Evolutionary conservation across 2,329 filamentous ascomycete species (phyloP).

Genomic region (Ophiostoma novo-ulmi): DNA sequence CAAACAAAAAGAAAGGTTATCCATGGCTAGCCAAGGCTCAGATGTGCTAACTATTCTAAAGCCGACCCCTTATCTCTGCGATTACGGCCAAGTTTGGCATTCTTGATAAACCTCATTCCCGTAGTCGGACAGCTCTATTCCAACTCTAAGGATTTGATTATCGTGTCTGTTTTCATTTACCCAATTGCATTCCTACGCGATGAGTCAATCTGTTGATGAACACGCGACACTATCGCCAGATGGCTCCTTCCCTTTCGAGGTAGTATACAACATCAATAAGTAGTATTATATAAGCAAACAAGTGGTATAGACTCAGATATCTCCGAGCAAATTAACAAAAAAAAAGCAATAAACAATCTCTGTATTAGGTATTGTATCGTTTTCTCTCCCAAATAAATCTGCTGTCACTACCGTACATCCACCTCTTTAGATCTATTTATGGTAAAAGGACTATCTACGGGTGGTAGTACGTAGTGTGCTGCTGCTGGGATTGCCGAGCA

Average conservation of each 20-base stretch:
- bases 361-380: neutral
- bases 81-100: neutral
- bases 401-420: neutral
- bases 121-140: neutral
- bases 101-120: neutral
- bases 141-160: neutral
- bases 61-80: conserved; percentile 10
- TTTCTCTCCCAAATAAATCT: neutral
- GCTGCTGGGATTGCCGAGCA: neutral
- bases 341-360: neutral
- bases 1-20: neutral
- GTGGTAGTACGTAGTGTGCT: conserved; percentile 25
- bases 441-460: conserved; percentile 1
- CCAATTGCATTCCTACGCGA: neutral
- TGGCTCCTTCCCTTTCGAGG: neutral
- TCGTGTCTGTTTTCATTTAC: neutral
- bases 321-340: neutral
- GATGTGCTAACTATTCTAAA: neutral
- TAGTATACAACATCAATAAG: neutral
- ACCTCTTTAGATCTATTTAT: too few relatives aligned
- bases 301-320: neutral
- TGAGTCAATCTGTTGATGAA: neutral
- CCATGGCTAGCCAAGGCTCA: neutral
- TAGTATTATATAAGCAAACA: neutral
- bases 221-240: neutral